Percentiles rank a stretch among this genome's conserved stretches.
Conservation (phyloP, 345 rosid genomes). For the Camelina neglecta region DNA sequence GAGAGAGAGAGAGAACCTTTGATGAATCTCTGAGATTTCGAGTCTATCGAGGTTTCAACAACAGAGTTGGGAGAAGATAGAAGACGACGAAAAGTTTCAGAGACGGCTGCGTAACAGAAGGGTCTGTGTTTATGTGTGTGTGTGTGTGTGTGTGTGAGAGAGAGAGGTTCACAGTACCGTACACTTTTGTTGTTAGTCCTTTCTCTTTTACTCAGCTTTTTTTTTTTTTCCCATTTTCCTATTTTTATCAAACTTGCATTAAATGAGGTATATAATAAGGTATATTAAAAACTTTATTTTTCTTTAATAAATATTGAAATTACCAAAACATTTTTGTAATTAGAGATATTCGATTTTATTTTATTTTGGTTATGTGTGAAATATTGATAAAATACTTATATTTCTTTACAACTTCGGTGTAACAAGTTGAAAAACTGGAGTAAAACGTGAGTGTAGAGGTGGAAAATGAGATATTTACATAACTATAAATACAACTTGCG, state of each 20-base stretch:
- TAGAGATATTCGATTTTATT: neutral
- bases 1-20: neutral
- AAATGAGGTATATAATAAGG: too few species aligned
- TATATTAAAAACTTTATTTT: too few species aligned
- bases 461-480: too few species aligned
- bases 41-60: neutral
- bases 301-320: too few species aligned
- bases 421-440: too few species aligned
- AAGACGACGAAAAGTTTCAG: constrained; percentile 6
- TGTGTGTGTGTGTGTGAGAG: neutral
- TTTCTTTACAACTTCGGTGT: too few species aligned
- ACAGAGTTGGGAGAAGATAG: neutral
- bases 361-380: neutral
- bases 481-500: too few species aligned
- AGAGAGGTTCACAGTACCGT: neutral
- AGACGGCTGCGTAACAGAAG: neutral
- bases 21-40: neutral
- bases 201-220: neutral
- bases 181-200: neutral
- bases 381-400: too few species aligned
- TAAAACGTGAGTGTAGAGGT: too few species aligned
- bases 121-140: neutral
- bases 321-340: neutral
- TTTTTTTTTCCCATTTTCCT: neutral
- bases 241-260: too few species aligned